Conservation (phyloP, 495 filamentous ascomycete species). For the Aspergillus bertholletiae region DNA sequence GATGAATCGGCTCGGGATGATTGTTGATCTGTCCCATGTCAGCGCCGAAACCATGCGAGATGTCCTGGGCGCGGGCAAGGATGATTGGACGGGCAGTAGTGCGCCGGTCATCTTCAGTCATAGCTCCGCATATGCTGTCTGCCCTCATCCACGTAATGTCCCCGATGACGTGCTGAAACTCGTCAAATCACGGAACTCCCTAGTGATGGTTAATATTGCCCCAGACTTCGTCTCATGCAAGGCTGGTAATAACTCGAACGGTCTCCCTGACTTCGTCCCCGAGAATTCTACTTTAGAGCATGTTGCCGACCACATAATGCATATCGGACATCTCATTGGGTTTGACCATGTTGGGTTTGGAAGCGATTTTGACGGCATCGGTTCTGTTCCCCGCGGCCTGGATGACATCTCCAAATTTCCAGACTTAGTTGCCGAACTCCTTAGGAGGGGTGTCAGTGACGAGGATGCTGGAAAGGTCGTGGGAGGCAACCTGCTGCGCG, state of each 20-base stretch:
- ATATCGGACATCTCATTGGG: slow-evolving; percentile 54
- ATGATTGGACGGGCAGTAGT: slow-evolving; percentile 39
- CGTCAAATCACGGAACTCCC: slow-evolving; percentile 50
- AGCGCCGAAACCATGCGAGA: slow-evolving; percentile 55
- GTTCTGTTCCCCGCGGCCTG: slow-evolving; percentile 42
- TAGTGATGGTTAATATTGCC: slow-evolving; percentile 61
- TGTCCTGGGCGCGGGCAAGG: slow-evolving; percentile 44
- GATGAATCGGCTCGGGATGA: slow-evolving; percentile 55
- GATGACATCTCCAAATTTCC: slow-evolving; percentile 85
- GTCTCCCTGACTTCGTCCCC: slow-evolving; percentile 47
- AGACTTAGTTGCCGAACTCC: slow-evolving; percentile 68
- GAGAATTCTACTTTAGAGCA: slow-evolving; percentile 70
- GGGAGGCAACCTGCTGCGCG: slow-evolving; percentile 70
- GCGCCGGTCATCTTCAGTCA: slow-evolving; percentile 60
- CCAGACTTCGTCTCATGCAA: slow-evolving; percentile 71
- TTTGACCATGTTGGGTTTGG: slow-evolving; percentile 61
- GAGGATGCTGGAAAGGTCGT: slow-evolving; percentile 62
- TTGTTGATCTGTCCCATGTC: slow-evolving; percentile 53
- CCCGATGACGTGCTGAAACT: slow-evolving; percentile 55
- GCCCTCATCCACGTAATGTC: slow-evolving; percentile 56
- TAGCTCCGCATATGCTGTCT: slow-evolving; percentile 48
- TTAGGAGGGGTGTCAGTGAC: slow-evolving; percentile 64
- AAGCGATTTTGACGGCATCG: slow-evolving; percentile 62
- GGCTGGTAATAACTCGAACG: slow-evolving; percentile 39
- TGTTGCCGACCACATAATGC: slow-evolving; percentile 64